These are phyloP conservation scores for Colletotrichum sp. DNA, from an alignment of 2,329 filamentous ascomycete species.

Conservation along the genomic window DNA sequence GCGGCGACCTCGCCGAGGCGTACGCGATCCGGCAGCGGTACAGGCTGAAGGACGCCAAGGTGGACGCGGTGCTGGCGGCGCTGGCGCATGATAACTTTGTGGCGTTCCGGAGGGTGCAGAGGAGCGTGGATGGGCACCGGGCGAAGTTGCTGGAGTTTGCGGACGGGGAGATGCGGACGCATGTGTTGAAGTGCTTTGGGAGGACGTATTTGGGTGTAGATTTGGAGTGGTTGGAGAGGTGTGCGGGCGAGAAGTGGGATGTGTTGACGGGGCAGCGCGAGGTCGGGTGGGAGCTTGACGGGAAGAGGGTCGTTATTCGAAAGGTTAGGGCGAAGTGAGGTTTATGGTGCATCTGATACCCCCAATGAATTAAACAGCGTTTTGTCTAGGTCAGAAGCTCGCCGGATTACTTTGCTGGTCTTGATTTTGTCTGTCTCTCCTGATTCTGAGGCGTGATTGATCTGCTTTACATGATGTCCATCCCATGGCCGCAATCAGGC, in stretches of 20 bases:
- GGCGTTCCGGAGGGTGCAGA: slow-evolving; percentile 73
- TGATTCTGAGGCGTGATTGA: not conserved
- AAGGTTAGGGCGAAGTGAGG: slow-evolving; percentile 39
- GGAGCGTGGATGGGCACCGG: slow-evolving; percentile 80
- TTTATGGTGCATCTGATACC: slow-evolving; percentile 4
- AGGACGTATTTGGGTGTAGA: slow-evolving; percentile 80
- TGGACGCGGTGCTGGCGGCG: slow-evolving; percentile 72
- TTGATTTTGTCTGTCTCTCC: not conserved
- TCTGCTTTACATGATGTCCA: not conserved
- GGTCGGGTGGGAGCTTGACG: slow-evolving; percentile 85
- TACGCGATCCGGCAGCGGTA: slow-evolving; percentile 69
- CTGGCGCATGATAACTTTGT: slow-evolving; percentile 85
- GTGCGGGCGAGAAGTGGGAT: slow-evolving; percentile 74
- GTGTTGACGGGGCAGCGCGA: slow-evolving; percentile 70
- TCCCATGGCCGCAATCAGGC: not conserved
- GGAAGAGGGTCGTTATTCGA: slow-evolving; percentile 77
- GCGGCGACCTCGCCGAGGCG: slow-evolving; percentile 76
- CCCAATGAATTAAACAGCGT: not conserved
- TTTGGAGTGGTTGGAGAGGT: slow-evolving; percentile 69
- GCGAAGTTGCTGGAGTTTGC: slow-evolving; percentile 82
- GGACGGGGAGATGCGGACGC: slow-evolving; percentile 73
- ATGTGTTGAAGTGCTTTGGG: slow-evolving; percentile 87
- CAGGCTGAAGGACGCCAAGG: slow-evolving; percentile 66
- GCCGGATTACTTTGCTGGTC: accelerated
- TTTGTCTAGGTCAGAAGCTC: not conserved